These are phyloP conservation scores for Phytopythium cucurbitacearum DNA, from an alignment of 352 stramenopile species.

Conservation along the genomic window DNA sequence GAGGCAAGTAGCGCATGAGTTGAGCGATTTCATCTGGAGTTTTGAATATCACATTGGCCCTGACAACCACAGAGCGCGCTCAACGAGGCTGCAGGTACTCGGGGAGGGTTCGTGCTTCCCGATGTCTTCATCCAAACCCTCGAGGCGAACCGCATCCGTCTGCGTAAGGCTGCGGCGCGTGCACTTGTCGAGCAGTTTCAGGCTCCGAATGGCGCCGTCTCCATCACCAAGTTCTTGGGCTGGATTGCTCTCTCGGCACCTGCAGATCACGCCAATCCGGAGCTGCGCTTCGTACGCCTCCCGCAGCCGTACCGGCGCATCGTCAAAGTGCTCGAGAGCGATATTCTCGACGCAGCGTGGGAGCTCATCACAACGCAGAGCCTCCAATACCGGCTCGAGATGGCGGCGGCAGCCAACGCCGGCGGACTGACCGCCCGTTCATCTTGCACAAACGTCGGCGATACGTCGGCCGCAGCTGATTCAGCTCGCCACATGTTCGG, in stretches of 20 bases:
- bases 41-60: too few relatives aligned
- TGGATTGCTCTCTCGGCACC: slow-evolving; percentile 54
- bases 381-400: slow-evolving; percentile 32
- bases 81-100: slow-evolving; percentile 18
- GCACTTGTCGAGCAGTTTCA: slow-evolving; percentile 45
- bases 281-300: slow-evolving; percentile 48
- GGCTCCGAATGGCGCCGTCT: slow-evolving; percentile 30
- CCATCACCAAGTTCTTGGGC: slow-evolving; percentile 35
- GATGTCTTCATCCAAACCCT: slow-evolving; percentile 49
- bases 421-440: slow-evolving; percentile 15
- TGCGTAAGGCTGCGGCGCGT: slow-evolving; percentile 16
- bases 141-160: slow-evolving; percentile 35
- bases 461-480: neutral
- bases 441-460: neutral
- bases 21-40: too few relatives aligned
- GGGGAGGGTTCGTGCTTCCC: slow-evolving; percentile 29
- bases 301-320: slow-evolving; percentile 71
- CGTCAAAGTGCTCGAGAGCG: slow-evolving; percentile 50
- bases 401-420: slow-evolving; percentile 3
- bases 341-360: slow-evolving; percentile 62
- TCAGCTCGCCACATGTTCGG: neutral
- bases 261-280: slow-evolving; percentile 54
- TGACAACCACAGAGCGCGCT: slow-evolving; percentile 20
- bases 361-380: slow-evolving; percentile 37
- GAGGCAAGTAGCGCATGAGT: slow-evolving; percentile 12